These are phyloP conservation scores for Aphanocladium album DNA, from an alignment of 2,329 filamentous ascomycete genomes.

Conservation along the genomic window DNA sequence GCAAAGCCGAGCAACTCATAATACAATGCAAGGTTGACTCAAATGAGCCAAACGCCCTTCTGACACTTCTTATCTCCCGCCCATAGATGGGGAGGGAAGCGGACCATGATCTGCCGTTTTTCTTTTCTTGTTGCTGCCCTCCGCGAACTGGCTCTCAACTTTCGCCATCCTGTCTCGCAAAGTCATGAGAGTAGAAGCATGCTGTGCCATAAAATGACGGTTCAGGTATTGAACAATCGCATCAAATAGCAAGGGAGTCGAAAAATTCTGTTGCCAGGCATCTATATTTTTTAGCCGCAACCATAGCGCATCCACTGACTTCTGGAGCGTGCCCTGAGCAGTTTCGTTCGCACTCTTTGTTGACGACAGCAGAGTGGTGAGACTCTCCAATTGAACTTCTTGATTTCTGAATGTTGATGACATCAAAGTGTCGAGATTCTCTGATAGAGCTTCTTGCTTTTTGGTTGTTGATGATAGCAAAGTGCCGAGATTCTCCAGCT, in stretches of 20 bases:
- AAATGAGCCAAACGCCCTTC: too few relatives aligned
- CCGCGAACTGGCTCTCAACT: background rate
- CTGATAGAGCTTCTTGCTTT: too few relatives aligned
- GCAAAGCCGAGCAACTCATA: background rate
- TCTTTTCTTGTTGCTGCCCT: background rate
- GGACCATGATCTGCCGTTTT: background rate
- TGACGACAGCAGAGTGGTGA: background rate
- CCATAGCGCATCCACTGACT: constrained; percentile 26
- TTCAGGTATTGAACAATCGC: constrained; percentile 36
- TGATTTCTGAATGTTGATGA: background rate
- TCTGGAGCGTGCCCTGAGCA: constrained; percentile 22
- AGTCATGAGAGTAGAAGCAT: background rate
- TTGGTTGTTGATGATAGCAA: too few relatives aligned
- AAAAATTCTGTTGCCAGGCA: constrained; percentile 45
- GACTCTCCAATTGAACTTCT: background rate
- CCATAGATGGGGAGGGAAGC: background rate
- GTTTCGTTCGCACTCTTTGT: background rate
- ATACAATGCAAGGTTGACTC: background rate
- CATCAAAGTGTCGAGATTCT: too few relatives aligned
- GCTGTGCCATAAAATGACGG: background rate
- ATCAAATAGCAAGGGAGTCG: constrained; percentile 36
- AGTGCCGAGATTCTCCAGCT: too few relatives aligned
- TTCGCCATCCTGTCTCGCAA: background rate
- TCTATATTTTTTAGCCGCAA: constrained; percentile 31
- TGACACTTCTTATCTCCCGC: background rate